Conservation (phyloP, 2,329 filamentous ascomycete species). For the Stromatinia cepivora region DNA sequence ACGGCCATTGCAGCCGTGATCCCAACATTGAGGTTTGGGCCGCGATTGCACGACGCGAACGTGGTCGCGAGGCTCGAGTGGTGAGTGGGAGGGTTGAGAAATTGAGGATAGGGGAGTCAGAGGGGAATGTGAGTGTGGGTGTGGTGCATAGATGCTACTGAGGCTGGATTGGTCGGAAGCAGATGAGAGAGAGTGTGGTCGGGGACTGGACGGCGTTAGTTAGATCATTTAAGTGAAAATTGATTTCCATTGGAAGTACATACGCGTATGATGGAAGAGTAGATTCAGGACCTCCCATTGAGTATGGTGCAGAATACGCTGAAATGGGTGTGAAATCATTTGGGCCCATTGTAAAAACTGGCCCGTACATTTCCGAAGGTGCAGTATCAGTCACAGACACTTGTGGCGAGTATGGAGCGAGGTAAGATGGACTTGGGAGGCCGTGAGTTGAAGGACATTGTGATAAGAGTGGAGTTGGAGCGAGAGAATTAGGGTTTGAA, state of each 20-base stretch:
- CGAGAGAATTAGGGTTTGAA: conserved; percentile 33
- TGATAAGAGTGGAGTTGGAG: conserved; percentile 39
- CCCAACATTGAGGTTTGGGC: conserved; percentile 96
- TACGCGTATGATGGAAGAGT: conserved; percentile 37
- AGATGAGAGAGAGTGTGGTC: conserved; percentile 39
- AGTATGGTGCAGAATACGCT: conserved; percentile 37
- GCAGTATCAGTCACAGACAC: conserved; percentile 29
- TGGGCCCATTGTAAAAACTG: conserved; percentile 39
- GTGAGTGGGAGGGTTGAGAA: conserved; percentile 10
- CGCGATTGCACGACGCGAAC: conserved; percentile 73
- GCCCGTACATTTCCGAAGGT: conserved; percentile 38
- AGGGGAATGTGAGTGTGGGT: conserved; percentile 24
- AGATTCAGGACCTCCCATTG: conserved; percentile 28
- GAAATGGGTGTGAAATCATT: conserved; percentile 36
- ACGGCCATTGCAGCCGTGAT: conserved; percentile 92
- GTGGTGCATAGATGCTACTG: conserved; percentile 32
- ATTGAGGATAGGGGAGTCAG: conserved; percentile 7
- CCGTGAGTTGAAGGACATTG: conserved; percentile 33
- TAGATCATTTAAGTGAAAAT: not conserved
- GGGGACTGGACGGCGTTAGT: conserved; percentile 26
- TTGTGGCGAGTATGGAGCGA: conserved; percentile 37
- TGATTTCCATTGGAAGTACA: conserved; percentile 15
- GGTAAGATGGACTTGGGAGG: conserved; percentile 36
- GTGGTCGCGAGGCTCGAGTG: conserved; percentile 41
- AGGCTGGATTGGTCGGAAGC: conserved; percentile 35